These are phyloP conservation scores for Aphanoascus verrucosus DNA, from an alignment of 2,329 filamentous ascomycete species.

Conservation along the genomic window DNA sequence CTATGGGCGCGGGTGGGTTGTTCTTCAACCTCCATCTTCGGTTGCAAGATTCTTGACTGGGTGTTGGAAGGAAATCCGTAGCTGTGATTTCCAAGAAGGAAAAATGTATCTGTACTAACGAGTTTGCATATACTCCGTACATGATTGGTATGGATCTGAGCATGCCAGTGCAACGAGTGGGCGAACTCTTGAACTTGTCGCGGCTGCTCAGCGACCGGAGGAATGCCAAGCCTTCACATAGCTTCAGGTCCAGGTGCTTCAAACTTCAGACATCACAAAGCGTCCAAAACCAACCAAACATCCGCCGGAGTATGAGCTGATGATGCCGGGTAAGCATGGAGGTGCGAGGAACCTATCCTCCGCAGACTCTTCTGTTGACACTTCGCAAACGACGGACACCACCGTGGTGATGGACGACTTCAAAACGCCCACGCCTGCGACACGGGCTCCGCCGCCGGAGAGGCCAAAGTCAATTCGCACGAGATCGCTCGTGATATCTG, in stretches of 20 bases:
- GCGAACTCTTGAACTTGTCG: no score
- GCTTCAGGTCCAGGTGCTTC: background rate
- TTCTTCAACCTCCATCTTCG: no score
- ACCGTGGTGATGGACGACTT: background rate
- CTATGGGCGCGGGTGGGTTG: no score
- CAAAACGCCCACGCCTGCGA: conserved; percentile 3
- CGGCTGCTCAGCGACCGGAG: no score
- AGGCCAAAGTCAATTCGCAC: conserved; percentile 56
- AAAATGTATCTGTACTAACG: no score
- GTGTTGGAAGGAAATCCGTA: no score
- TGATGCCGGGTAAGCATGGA: conserved; percentile 13
- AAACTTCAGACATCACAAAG: background rate
- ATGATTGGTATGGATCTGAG: no score
- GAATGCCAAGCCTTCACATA: background rate
- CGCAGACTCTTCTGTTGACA: background rate
- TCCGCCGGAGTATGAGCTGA: conserved; percentile 12
- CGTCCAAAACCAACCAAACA: background rate
- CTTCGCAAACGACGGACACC: background rate
- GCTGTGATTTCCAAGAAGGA: no score
- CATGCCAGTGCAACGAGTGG: no score
- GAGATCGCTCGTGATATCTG: conserved; percentile 64
- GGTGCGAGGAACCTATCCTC: conserved; percentile 7
- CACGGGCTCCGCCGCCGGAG: conserved; percentile 59
- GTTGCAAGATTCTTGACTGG: no score
- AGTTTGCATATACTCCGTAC: no score